Percentiles rank a stretch among this genome's conserved stretches.
phyloP scores from a whole-genome alignment of 140 eudicot species.

The Bidens hawaiensis region DNA sequence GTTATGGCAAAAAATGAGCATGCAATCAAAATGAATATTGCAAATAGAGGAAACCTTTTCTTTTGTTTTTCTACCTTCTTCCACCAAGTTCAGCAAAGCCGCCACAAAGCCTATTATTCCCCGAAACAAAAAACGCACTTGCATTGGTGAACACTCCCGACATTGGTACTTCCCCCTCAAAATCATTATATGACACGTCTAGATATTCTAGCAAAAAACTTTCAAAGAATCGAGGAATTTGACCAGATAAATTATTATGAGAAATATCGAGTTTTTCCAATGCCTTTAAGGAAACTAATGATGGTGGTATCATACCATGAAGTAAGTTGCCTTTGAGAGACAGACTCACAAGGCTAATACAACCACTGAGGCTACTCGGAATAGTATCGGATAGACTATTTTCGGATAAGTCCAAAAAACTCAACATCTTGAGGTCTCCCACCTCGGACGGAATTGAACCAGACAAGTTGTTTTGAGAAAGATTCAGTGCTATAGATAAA shows the following conservation, averaged over 20 bases:
- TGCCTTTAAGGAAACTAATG: too few relatives aligned
- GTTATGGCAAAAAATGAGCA: not conserved
- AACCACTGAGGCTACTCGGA: too few relatives aligned
- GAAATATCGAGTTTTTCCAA: too few relatives aligned
- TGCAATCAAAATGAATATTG: not conserved
- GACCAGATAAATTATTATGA: not conserved
- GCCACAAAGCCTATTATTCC: not conserved
- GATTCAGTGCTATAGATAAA: too few relatives aligned
- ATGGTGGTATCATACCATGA: too few relatives aligned
- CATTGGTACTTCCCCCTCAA: not conserved
- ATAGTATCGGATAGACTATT: too few relatives aligned
- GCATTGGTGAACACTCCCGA: not conserved
- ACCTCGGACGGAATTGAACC: not conserved
- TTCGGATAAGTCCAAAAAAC: not conserved
- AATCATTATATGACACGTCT: not conserved
- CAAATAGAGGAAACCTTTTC: not conserved
- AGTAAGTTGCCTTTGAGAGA: too few relatives aligned
- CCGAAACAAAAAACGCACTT: not conserved
- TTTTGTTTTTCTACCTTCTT: not conserved
- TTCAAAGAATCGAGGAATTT: not conserved
- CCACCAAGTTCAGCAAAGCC: not conserved
- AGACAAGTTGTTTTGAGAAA: not conserved
- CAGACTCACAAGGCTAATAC: too few relatives aligned
- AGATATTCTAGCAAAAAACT: not conserved
- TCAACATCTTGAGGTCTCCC: not conserved